Percentiles rank a stretch among this genome's conserved stretches.
These are phyloP conservation scores for Trichoderma sp. DNA, from an alignment of 2,329 filamentous ascomycete genomes.

Conservation along the genomic window DNA sequence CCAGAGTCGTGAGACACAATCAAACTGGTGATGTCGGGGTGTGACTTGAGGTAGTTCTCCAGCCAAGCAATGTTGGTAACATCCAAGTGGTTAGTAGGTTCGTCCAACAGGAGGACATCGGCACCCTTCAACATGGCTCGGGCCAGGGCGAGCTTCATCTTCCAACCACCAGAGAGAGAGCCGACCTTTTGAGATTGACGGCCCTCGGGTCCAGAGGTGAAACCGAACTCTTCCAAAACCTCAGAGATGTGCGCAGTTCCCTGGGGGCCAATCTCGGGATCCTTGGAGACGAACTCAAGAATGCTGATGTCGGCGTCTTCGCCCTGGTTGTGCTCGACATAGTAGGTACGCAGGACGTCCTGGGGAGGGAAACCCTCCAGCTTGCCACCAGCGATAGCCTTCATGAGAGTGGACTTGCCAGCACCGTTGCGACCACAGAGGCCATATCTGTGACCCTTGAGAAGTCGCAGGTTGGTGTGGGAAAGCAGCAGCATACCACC, in stretches of 20 bases:
- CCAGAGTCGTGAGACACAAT: conserved; percentile 98
- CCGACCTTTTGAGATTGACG: conserved; percentile 88
- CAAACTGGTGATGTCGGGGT: conserved; percentile 93
- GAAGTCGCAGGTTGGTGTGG: conserved; percentile 89
- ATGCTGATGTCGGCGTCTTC: conserved; percentile 97
- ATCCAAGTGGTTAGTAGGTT: conserved; percentile 98
- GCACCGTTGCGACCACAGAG: conserved; percentile 96
- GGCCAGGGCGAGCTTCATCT: conserved; percentile 98
- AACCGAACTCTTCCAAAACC: conserved; percentile 89
- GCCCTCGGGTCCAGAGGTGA: conserved; percentile 85
- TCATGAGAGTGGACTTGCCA: conserved; percentile 99
- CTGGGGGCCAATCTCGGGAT: conserved; percentile 79
- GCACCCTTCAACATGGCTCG: conserved; percentile 95
- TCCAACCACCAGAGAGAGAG: conserved; percentile 96
- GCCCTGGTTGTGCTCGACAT: conserved; percentile 98
- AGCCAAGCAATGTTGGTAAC: conserved; percentile 96
- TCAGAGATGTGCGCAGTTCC: conserved; percentile 78
- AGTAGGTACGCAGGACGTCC: conserved; percentile 91
- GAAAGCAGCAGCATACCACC: conserved; percentile 96
- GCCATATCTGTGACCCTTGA: conserved; percentile 97
- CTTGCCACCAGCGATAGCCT: conserved; percentile 92
- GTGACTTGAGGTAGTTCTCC: conserved; percentile 90
- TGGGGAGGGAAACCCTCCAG: conserved; percentile 94
- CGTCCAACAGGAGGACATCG: conserved; percentile 95
- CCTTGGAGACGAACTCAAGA: conserved; percentile 87